Conservation (phyloP, 805 yeast species). For the Ogataea pignaliae region DNA sequence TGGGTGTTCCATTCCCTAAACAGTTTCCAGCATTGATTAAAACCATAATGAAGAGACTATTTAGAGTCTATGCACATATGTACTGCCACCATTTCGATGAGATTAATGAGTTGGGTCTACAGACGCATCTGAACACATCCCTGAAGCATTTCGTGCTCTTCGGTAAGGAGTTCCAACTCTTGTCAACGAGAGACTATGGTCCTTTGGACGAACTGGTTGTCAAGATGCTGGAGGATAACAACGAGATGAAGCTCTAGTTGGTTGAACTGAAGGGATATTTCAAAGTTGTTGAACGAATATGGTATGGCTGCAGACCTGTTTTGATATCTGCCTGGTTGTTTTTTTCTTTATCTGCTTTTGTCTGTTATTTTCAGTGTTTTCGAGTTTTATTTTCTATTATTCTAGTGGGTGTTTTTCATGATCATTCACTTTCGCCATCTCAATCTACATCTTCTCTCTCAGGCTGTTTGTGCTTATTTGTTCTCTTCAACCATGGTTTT, state of each 20-base stretch:
- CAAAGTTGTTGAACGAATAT: too few species aligned
- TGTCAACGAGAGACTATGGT: conserved; percentile 80
- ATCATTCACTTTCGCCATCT: too few species aligned
- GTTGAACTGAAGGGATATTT: too few species aligned
- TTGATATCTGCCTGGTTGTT: too few species aligned
- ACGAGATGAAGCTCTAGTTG: conserved; percentile 1
- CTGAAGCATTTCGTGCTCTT: conserved; percentile 91
- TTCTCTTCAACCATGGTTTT: too few species aligned
- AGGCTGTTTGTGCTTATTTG: too few species aligned
- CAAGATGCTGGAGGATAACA: conserved; percentile 48
- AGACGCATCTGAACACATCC: conserved; percentile 89
- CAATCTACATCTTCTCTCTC: too few species aligned
- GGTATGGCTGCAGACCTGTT: too few species aligned
- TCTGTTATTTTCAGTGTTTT: too few species aligned
- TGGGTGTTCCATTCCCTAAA: conserved; percentile 88
- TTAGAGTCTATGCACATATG: conserved; percentile 94
- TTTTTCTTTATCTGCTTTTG: too few species aligned
- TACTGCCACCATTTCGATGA: conserved; percentile 98
- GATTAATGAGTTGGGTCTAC: conserved; percentile 85
- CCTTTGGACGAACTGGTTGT: conserved; percentile 83
- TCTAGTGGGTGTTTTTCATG: too few species aligned
- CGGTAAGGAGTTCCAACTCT: conserved; percentile 75
- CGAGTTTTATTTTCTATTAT: too few species aligned
- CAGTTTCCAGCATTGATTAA: conserved; percentile 75
- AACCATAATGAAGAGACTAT: conserved; percentile 85